Evolutionary conservation across 768 basidiomycete species (phyloP).

Genomic region (Leccinellum rugosiceps): DNA sequence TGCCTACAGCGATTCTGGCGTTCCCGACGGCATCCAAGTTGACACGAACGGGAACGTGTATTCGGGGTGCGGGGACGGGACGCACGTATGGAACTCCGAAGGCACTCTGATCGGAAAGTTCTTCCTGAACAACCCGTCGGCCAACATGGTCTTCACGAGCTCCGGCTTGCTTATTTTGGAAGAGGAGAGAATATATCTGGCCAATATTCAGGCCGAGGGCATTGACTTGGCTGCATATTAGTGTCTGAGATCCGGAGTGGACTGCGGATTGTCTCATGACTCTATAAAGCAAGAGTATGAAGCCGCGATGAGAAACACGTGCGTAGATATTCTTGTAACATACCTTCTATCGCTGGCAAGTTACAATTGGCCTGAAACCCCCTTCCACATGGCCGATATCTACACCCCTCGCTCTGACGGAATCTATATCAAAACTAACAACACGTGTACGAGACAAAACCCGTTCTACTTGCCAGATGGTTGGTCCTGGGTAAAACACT

Average conservation of each 20-base stretch:
- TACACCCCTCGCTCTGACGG: background rate
- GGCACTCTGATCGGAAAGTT: constrained; percentile 46
- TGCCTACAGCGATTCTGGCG: constrained; percentile 62
- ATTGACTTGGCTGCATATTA: constrained; percentile 14
- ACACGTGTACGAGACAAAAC: constrained; percentile 5
- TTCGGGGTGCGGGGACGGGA: constrained; percentile 66
- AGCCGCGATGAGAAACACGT: background rate
- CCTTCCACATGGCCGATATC: background rate
- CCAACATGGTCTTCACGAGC: constrained; percentile 42
- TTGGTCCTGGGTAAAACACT: background rate
- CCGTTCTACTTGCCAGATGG: background rate
- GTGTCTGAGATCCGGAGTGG: background rate
- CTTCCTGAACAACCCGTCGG: constrained; percentile 27
- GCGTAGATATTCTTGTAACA: background rate
- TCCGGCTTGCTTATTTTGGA: constrained; percentile 39
- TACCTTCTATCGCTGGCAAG: background rate
- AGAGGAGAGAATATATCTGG: constrained; percentile 39
- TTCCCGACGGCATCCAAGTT: constrained; percentile 66
- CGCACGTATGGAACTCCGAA: constrained; percentile 54
- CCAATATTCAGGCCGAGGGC: constrained; percentile 34
- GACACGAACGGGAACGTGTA: constrained; percentile 67
- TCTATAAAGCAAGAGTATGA: background rate
- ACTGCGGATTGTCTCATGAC: background rate
- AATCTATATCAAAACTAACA: background rate
- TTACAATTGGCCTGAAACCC: background rate